Percentiles rank a stretch among this genome's conserved stretches.
Conservation (phyloP, 2,329 filamentous ascomycete species). For the Thelonectria olida region DNA sequence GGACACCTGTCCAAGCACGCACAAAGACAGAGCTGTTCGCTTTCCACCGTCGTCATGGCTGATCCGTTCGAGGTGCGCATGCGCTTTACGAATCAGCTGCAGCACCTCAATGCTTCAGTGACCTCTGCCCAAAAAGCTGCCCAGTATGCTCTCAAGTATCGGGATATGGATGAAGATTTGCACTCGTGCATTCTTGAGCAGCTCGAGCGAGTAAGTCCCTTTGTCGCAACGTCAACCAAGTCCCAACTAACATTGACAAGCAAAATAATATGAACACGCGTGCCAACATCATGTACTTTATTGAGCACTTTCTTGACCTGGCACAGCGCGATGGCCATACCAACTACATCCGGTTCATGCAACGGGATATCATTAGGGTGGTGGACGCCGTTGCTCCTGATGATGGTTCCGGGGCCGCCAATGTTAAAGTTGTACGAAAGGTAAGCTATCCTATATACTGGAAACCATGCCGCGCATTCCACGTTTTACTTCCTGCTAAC, state of each 20-base stretch:
- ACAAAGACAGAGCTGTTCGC: background rate
- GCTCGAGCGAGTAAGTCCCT: conserved; percentile 73
- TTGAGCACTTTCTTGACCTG: conserved; percentile 92
- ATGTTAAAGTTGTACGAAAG: conserved; percentile 90
- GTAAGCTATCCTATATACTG: conserved; percentile 55
- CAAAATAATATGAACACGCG: conserved; percentile 95
- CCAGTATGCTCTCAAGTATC: conserved; percentile 92
- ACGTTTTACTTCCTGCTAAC: conserved; percentile 24
- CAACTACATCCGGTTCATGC: conserved; percentile 93
- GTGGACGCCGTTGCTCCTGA: conserved; percentile 92
- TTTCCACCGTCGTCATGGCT: conserved; percentile 53
- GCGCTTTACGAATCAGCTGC: conserved; percentile 90
- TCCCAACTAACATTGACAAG: conserved; percentile 19
- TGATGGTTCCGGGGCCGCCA: conserved; percentile 87
- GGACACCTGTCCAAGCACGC: background rate
- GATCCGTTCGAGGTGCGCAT: conserved; percentile 99
- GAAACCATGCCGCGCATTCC: background rate
- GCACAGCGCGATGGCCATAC: conserved; percentile 78
- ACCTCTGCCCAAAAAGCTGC: conserved; percentile 91
- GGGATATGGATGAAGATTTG: conserved; percentile 94
- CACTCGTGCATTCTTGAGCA: conserved; percentile 98
- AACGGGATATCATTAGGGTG: conserved; percentile 89
- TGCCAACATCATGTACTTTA: conserved; percentile 99
- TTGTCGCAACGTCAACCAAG: background rate
- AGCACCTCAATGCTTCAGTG: conserved; percentile 90